phyloP scores from a whole-genome alignment of 2,329 filamentous ascomycete species.

The Drechslerella dactyloides region DNA sequence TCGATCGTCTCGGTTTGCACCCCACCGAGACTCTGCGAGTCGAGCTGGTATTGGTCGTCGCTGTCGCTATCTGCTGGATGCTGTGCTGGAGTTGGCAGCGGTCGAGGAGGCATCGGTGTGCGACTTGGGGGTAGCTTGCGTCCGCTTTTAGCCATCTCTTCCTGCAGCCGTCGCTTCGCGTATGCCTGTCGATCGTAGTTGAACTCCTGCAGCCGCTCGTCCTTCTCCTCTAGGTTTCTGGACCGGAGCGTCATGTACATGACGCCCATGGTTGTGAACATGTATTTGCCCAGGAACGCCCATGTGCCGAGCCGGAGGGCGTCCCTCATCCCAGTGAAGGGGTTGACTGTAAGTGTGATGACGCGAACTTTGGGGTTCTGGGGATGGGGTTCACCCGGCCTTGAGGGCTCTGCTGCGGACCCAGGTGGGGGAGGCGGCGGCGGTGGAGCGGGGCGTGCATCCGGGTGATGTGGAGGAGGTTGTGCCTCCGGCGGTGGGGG shows the following conservation, averaged over 20 bases:
- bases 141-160: not conserved
- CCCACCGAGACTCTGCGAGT: constrained; percentile 37
- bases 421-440: too few species aligned
- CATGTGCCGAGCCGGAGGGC: constrained; percentile 10
- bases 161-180: constrained; percentile 11
- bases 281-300: constrained; percentile 30
- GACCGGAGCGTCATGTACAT: constrained; percentile 8
- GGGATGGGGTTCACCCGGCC: too few species aligned
- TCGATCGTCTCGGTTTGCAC: constrained; percentile 27
- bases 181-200: constrained; percentile 32
- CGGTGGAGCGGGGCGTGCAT: too few species aligned
- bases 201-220: constrained; percentile 42
- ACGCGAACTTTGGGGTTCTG: not conserved
- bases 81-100: constrained; percentile 6
- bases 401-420: too few species aligned
- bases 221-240: constrained; percentile 15
- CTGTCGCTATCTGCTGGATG: not conserved
- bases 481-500: not conserved
- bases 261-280: constrained; percentile 8
- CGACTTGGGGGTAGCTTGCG: not conserved
- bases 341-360: too few species aligned
- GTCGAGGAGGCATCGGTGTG: not conserved
- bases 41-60: constrained; percentile 5
- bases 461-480: too few species aligned
- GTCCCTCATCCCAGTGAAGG: not conserved